phyloP scores from a whole-genome alignment of 768 basidiomycete species.

The Leccinellum luteum region DNA sequence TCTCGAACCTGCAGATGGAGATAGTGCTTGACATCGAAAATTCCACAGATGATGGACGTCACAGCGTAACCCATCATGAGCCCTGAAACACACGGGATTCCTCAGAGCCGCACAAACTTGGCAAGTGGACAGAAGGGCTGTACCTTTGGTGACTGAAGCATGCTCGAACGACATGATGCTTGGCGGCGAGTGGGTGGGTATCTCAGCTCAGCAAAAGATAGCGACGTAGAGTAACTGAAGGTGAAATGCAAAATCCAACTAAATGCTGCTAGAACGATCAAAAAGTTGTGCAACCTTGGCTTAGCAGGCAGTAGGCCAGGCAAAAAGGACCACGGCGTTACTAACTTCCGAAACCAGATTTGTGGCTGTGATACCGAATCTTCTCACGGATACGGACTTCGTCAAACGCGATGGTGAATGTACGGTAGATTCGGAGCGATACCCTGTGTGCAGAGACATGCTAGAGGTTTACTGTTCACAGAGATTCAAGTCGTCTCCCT shows the following conservation, averaged over 20 bases:
- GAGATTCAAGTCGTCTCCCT: not conserved
- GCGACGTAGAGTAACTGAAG: not conserved
- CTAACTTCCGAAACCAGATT: not conserved
- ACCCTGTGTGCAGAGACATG: not conserved
- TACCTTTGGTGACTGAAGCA: slow-evolving; percentile 83
- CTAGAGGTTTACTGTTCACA: not conserved
- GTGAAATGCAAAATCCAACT: not conserved
- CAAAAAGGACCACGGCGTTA: not conserved
- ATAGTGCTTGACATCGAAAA: slow-evolving; percentile 88
- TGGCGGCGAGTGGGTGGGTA: not conserved
- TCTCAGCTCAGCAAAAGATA: not conserved
- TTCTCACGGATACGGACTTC: not conserved
- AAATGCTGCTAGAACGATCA: not conserved
- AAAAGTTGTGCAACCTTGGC: not conserved
- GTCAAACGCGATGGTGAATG: no score
- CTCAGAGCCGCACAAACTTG: not conserved
- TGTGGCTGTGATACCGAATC: slow-evolving; percentile 9
- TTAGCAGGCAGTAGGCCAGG: not conserved
- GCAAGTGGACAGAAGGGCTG: slow-evolving; percentile 1
- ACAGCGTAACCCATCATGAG: slow-evolving; percentile 72
- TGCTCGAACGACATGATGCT: slow-evolving; percentile 72
- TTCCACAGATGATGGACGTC: slow-evolving; percentile 67
- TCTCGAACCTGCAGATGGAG: slow-evolving; percentile 72
- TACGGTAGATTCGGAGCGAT: not conserved
- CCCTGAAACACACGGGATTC: slow-evolving; percentile 40